A percentile compares a stretch with the other conserved stretches of the same genome.
Evolutionary conservation across 2,329 filamentous ascomycete species (phyloP).

Genomic region (Zymoseptoria tritici): DNA sequence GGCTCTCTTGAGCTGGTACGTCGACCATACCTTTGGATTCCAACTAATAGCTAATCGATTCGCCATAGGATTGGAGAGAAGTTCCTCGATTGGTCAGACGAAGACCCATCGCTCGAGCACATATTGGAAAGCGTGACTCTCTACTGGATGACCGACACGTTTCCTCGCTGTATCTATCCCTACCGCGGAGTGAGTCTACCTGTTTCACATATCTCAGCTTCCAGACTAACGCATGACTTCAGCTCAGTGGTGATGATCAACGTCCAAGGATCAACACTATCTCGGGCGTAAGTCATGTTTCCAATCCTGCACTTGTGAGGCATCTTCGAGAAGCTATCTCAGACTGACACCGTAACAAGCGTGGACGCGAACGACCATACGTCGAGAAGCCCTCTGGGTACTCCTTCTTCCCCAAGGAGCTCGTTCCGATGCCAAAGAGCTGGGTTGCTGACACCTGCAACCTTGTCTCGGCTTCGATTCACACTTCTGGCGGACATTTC

Average conservation of each 20-base stretch:
- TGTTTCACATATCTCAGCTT: background rate
- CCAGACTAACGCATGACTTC: background rate
- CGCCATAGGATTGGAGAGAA: constrained; percentile 45
- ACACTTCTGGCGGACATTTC: constrained; percentile 36
- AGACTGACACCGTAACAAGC: background rate
- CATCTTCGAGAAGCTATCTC: background rate
- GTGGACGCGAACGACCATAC: constrained; percentile 15
- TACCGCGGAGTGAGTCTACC: constrained; percentile 35
- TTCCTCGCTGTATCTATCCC: constrained; percentile 42
- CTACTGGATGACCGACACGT: constrained; percentile 49
- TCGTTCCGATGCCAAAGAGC: constrained; percentile 32
- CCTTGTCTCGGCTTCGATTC: constrained; percentile 33
- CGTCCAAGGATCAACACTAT: constrained; percentile 12
- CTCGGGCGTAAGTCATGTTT: background rate
- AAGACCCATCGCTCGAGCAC: constrained; percentile 32
- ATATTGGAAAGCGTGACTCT: constrained; percentile 44
- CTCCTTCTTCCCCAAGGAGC: constrained; percentile 38
- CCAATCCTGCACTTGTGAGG: background rate
- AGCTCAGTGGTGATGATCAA: constrained; percentile 10
- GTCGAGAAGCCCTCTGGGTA: constrained; percentile 39
- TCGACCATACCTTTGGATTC: background rate
- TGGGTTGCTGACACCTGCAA: constrained; percentile 30
- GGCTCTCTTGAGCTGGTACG: constrained; percentile 46
- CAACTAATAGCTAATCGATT: background rate
- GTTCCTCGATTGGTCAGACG: constrained; percentile 47